A percentile compares a stretch with the other conserved stretches of the same genome.
phyloP scores from a whole-genome alignment of 1,139 yeast genomes.

The Magnusiomyces suaveolens region DNA sequence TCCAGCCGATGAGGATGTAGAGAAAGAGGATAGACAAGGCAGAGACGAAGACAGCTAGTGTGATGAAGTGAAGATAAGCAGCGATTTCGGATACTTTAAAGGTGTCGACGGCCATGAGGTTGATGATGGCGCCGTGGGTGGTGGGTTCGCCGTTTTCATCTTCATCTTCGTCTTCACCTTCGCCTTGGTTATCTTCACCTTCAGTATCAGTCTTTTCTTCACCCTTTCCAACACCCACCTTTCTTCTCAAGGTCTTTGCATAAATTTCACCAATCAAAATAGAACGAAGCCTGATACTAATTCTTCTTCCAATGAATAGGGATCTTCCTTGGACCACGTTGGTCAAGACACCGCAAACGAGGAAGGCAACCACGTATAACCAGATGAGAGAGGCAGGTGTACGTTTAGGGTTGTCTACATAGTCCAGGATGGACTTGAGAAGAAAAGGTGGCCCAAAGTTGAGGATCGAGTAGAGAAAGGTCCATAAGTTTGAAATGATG shows the following conservation, averaged over 20 bases:
- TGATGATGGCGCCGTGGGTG: conserved; percentile 85
- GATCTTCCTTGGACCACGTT: conserved; percentile 70
- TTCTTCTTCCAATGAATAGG: conserved; percentile 80
- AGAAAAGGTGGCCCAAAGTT: conserved; percentile 72
- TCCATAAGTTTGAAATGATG: conserved; percentile 62
- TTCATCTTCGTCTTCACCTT: conserved; percentile 19
- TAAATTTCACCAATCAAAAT: conserved; percentile 85
- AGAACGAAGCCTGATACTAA: conserved; percentile 84
- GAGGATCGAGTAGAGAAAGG: conserved; percentile 53
- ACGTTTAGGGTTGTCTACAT: conserved; percentile 60
- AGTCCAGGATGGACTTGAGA: conserved; percentile 69
- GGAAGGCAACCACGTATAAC: conserved; percentile 73
- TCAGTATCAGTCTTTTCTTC: no score
- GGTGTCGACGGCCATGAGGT: conserved; percentile 92
- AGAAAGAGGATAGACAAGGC: conserved; percentile 55
- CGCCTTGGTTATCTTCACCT: conserved; percentile 19
- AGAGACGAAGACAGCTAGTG: conserved; percentile 64
- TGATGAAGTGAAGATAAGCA: conserved; percentile 77
- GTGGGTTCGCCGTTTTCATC: conserved; percentile 45
- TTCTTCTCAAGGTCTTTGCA: conserved; percentile 82
- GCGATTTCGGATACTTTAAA: conserved; percentile 73
- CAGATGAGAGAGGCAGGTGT: conserved; percentile 73
- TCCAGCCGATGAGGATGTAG: conserved; percentile 71
- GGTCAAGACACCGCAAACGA: conserved; percentile 51
- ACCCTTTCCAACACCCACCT: no score